Evolutionary conservation across 169 alveolate species (phyloP), one percentile per base, ranked within the genome.

Genomic region (Plasmodium inui): DNA sequence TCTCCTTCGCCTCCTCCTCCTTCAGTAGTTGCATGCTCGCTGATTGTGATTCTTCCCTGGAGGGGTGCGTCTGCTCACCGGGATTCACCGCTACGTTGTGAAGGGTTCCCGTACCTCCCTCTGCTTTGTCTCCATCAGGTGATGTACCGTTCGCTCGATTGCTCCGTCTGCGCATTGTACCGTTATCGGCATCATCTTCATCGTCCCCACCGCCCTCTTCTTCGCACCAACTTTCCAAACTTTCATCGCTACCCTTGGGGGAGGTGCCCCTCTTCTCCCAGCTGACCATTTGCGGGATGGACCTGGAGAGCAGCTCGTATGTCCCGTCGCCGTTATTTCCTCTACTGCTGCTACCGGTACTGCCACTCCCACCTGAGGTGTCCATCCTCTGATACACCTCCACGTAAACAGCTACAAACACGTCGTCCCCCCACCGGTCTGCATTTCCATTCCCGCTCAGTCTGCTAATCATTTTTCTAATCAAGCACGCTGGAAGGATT

Each of bases 391-490:
- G 81, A 34, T 89, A 50, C 28, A 89, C 73, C 73, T 89, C 81
- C n/a, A 89, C 78, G 34, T 89, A 89, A 2, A 89, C n/a, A 22
- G 94, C 89, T 19, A 89, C 55, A 19, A 89, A 89, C 19, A 81
- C 55, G 22, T 89, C 90, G 34, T 82, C 37, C 19, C 71, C 19
- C 70, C 57, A 3, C 39, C 39, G n/a, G 30, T 6, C 46, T 3
- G 32, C 50, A 26, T 19, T 14, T 55, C 53, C 79, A 9, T 28
- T 19, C n/a, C 79, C 90, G 17, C 41, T 53, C 32, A 19, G 32
- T 86, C 34, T 28, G 22, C 76, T 28, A 53, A 30, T 30, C 76
- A 67, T 26, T 26, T 67, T 67, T 28, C 55, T 84, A 39, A 84
- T n/a, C 26, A 84, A 32, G 39, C 37, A 10, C 28, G 39, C 12